Base-by-base conservation (phyloP, 805 yeast species). In the Zygoascus ofunaensis region DNA sequence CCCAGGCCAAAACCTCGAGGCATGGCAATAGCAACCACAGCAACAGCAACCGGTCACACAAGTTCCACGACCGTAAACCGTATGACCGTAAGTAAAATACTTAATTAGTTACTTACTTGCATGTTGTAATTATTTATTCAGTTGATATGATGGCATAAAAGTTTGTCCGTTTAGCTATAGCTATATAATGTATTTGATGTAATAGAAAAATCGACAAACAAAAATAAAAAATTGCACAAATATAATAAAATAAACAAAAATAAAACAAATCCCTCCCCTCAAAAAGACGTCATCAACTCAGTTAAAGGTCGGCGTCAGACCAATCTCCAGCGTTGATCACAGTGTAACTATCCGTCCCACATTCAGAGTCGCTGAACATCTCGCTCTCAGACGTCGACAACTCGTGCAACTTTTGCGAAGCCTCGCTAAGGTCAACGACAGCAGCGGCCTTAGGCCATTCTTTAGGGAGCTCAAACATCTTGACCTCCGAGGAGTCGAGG, bases 401-500 rank as follows among this genome's bases (percentile, higher is more conserved):
- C 7, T 26, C 30, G 12, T 26, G 7, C 30, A 26, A 12, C 7
- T 7, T 26, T 12, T 26, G 10, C 7, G 30, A 8, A 12, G 30
- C 12, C 12, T 26, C 30, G n/a, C n/a, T n/a, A n/a, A n/a, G n/a
- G 12, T 8, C 7, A 26, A 26, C 12, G 7, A 14, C 26, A 12
- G 23, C 24, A 36, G 39, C 18, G n/a, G 26, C 36, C 5, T 7
- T 7, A n/a, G 36, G 21, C 12, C 21, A 24, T 24, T 37, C 41
- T 21, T 15, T 23, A 5, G 41, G 41, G 3, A 37, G 4, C 20
- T 37, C 33, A 37, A 37, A 37, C 41, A 37, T 12, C 5, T 21
- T 5, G 7, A 37, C 41, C 12, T 37, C 30, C 10, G 41, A 37
- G 21, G 30, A 21, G 3, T 23, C 41, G 17, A 37, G 41, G 24